Conservation (phyloP, 2,329 filamentous ascomycete genomes). For the Coniosporium tulheliwenetii region DNA sequence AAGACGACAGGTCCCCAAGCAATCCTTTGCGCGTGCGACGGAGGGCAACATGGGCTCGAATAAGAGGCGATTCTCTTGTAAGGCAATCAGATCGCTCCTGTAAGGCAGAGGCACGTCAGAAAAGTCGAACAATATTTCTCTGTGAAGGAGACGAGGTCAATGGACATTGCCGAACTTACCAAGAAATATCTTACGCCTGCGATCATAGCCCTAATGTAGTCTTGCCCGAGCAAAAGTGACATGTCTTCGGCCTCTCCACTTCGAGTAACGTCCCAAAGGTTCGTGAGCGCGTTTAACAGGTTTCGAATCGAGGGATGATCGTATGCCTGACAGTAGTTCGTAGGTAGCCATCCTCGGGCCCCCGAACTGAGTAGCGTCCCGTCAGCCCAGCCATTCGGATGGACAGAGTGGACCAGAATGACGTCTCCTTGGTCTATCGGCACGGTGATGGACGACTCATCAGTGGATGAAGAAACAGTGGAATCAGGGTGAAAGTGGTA, state of each 20-base stretch:
- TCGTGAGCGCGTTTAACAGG: slow-evolving; percentile 69
- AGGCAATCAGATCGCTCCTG: slow-evolving; percentile 82
- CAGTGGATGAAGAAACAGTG: slow-evolving; percentile 61
- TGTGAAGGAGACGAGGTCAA: not conserved
- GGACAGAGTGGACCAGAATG: slow-evolving; percentile 86
- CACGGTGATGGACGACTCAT: slow-evolving; percentile 50
- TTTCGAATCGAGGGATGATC: slow-evolving; percentile 76
- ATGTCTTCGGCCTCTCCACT: slow-evolving; percentile 52
- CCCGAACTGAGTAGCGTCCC: slow-evolving; percentile 78
- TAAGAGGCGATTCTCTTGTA: slow-evolving; percentile 60
- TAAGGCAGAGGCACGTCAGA: slow-evolving; percentile 8
- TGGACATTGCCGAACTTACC: slow-evolving; percentile 37
- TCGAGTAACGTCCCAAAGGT: slow-evolving; percentile 82
- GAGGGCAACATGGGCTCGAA: slow-evolving; percentile 61
- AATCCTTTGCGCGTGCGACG: slow-evolving; percentile 73
- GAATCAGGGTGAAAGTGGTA: slow-evolving; percentile 78
- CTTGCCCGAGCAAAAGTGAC: slow-evolving; percentile 73
- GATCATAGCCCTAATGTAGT: slow-evolving; percentile 88
- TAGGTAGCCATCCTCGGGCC: slow-evolving; percentile 85
- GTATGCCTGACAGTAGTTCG: slow-evolving; percentile 95
- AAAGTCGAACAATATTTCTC: not conserved
- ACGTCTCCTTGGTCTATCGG: slow-evolving; percentile 83
- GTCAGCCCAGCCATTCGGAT: slow-evolving; percentile 97
- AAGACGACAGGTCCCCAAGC: slow-evolving; percentile 71
- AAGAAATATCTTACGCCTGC: slow-evolving; percentile 81